A percentile compares a stretch with the other conserved stretches of the same genome.
phyloP scores from a whole-genome alignment of 441 rosid species.

The Arabidopsis lyrata region DNA sequence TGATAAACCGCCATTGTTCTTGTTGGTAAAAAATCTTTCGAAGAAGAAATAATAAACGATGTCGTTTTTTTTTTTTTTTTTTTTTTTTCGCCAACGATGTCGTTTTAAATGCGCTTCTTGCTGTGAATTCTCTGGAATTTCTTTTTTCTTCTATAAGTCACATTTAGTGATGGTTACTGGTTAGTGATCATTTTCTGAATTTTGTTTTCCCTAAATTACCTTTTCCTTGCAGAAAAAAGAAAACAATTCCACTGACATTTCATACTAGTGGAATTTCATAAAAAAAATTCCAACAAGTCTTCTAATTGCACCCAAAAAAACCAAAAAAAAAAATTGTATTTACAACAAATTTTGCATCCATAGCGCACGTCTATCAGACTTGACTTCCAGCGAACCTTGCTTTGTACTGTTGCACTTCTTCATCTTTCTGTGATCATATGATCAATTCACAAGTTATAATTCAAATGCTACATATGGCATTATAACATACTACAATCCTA shows the following conservation, averaged over 20 bases:
- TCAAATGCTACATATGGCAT: conserved; percentile 4
- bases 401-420: conserved; percentile 70
- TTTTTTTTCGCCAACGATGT: too few species aligned
- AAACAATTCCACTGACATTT: neutral
- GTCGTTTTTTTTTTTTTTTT: too few species aligned
- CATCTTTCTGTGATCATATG: conserved; percentile 62
- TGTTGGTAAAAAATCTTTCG: neutral
- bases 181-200: neutral
- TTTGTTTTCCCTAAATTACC: neutral
- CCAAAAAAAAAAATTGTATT: neutral
- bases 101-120: neutral
- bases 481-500: neutral
- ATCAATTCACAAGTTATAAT: conserved; percentile 27
- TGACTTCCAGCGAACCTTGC: conserved; percentile 89
- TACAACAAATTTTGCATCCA: neutral
- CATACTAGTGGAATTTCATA: neutral
- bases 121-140: neutral
- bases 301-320: neutral
- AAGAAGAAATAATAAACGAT: conserved; percentile 1
- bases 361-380: conserved; percentile 56
- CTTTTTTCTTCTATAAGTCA: neutral
- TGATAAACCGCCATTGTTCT: conserved; percentile 40
- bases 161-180: neutral
- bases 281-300: neutral
- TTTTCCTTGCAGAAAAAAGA: neutral